phyloP scores from a whole-genome alignment of 208 protist genomes.

The Herpetomonas samuelpessoai region DNA sequence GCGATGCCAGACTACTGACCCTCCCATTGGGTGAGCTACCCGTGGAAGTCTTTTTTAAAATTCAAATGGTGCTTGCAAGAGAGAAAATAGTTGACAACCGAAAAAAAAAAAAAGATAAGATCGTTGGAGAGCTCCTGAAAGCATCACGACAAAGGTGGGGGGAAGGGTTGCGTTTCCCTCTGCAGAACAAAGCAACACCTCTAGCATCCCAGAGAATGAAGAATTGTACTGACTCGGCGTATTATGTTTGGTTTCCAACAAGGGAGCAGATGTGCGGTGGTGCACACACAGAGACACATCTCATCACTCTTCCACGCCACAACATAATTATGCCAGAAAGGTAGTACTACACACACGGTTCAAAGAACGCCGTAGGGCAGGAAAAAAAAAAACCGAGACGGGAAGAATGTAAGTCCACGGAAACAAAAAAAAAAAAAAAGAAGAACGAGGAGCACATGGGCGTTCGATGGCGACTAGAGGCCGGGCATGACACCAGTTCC shows the following conservation, averaged over 20 bases:
- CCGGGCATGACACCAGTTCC: not conserved
- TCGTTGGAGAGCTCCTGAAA: not conserved
- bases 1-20: constrained; percentile 1
- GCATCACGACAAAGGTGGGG: too few relatives aligned
- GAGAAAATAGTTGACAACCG: not conserved
- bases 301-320: too few relatives aligned
- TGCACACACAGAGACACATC: too few relatives aligned
- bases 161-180: too few relatives aligned
- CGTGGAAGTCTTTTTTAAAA: not conserved
- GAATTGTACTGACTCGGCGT: too few relatives aligned
- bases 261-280: too few relatives aligned
- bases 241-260: too few relatives aligned
- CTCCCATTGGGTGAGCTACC: not conserved
- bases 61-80: not conserved
- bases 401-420: not conserved
- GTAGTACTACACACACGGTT: too few relatives aligned
- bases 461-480: not conserved
- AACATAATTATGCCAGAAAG: too few relatives aligned
- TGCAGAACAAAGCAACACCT: too few relatives aligned
- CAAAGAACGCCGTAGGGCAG: too few relatives aligned
- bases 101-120: constrained; percentile 7
- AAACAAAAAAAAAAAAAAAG: constrained; percentile 7
- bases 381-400: not conserved
- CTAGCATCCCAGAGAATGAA: too few relatives aligned
- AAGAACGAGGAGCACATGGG: not conserved